Evolutionary conservation across 805 yeast genomes (phyloP), one percentile per base, ranked within the genome.

Genomic region (Candida morakotiae): DNA sequence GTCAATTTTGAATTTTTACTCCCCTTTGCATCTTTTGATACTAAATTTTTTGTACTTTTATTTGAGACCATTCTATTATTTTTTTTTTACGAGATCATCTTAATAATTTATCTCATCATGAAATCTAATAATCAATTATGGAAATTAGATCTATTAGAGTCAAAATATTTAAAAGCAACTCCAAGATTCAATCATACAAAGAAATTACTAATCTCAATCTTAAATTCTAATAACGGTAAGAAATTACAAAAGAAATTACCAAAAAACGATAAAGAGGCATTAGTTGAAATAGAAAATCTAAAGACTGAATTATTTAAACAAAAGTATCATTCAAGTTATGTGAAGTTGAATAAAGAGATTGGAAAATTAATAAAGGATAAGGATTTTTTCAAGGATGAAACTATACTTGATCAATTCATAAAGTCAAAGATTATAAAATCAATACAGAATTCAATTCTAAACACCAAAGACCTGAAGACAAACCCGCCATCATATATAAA

Each of bases 81-180:
- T 23, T 24, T 11, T n/a, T 13, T 5, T 21, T 9, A 9, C 10
- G 6, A 15, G 13, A 9, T 11, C n/a, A 25, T 26, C 24, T 23
- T 26, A 14, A 23, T 8, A 9, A n/a, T 14, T 10, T 8, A 24
- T 21, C 32, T 35, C 38, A 35, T 29, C 34, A 20, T 34, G 25
- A 39, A 35, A 17, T 27, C 37, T 6, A 30, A 22, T 28, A 42
- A 44, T 30, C 33, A 35, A 29, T 36, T 44, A 37, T 76, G 81
- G 77, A 71, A 71, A 46, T 56, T 80, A 31, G 86, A 80, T 48
- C 53, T 78, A 18, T 56, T 80, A 25, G 83, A 80, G 46, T 63
- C 67, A 26, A 70, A 72, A 48, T 76, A 63, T 56, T 51, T 66
- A 21, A 51, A 60, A 5, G 47, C 60, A 18, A 49, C 57, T 14